Evolutionary conservation across 257 asterid genomes (phyloP), one percentile per base, ranked within the genome.

Genomic region (Gynochthodes officinalis): DNA sequence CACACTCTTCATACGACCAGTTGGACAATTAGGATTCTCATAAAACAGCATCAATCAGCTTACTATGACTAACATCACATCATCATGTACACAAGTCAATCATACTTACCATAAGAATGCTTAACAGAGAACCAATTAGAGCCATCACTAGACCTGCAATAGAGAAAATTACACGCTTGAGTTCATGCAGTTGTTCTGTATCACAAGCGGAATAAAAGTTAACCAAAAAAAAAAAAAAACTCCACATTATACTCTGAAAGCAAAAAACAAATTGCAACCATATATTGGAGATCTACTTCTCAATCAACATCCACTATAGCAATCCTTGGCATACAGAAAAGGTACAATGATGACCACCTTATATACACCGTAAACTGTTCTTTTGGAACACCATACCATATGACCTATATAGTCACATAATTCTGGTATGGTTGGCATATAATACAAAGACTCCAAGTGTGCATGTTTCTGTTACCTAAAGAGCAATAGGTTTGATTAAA

Each of bases 91-190:
- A 64, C 19, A 30, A 28, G 77, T 32, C 3, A 25, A 52, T 39
- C 37, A 40, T 54, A 76, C 87, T 84, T 82, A 93, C 96, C 97
- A 90, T 84, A 39, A 92, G 86, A 70, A 90, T 72, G 66, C 97
- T 89, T 67, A 89, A 83, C 73, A 92, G 87, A 21, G 97, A 93
- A 58, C 97, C 98, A 73, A 88, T 82, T 73, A 93, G 78, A 77
- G 98, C 86, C 97, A 90, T 93, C 86, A 90, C 85, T 30, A 85
- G 85, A 80, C 96, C 96, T 93, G 88, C 79, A 81, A 76, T 67
- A 35, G 64, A 69, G 28, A 65, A 70, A 65, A 46, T 28, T 18
- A 62, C 11, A 59, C 21, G 25, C 10, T 50, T 60, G 53, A 57
- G 48, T 15, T 43, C 49, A 30, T 32, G 57, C 42, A 49, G 39